phyloP scores from a whole-genome alignment of 176 grass and related monocot species.

The Oryza coarctata region DNA sequence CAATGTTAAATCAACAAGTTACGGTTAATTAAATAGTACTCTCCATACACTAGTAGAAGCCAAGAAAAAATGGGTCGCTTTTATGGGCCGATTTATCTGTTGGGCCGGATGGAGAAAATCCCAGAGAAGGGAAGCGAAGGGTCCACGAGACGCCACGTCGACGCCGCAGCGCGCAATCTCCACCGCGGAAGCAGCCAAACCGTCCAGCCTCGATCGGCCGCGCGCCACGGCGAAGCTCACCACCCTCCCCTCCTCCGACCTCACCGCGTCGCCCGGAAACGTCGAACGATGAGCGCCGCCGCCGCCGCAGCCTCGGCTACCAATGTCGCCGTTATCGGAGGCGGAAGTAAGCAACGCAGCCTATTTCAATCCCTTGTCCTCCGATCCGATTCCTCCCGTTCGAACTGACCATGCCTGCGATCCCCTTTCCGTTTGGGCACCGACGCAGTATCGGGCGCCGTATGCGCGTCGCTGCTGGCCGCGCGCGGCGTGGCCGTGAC shows the following conservation, averaged over 20 bases:
- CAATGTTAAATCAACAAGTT: background rate
- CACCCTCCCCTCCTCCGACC: background rate
- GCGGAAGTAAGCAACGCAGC: constrained; percentile 60
- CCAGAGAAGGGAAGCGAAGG: background rate
- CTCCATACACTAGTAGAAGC: no score
- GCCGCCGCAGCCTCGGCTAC: constrained; percentile 16
- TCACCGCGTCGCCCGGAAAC: constrained; percentile 4
- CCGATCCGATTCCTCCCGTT: background rate
- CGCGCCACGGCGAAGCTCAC: background rate
- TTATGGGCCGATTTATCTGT: background rate
- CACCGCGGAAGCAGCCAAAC: constrained; percentile 19
- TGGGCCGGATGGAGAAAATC: background rate
- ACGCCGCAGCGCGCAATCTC: background rate
- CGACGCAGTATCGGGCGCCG: constrained; percentile 71
- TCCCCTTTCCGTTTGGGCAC: background rate
- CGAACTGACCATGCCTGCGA: background rate
- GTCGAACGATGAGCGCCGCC: constrained; percentile 35
- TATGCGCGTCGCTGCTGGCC: constrained; percentile 91
- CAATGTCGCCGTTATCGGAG: constrained; percentile 73
- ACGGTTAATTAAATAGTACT: background rate
- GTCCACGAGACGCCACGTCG: constrained; percentile 42
- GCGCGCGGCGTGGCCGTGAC: constrained; percentile 69
- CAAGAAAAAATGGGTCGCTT: no score
- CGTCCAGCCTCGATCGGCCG: background rate
- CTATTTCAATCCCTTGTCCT: background rate